These are phyloP conservation scores for Pseudocercospora fijiensis DNA, from an alignment of 2,329 filamentous ascomycete genomes.

Conservation along the genomic window DNA sequence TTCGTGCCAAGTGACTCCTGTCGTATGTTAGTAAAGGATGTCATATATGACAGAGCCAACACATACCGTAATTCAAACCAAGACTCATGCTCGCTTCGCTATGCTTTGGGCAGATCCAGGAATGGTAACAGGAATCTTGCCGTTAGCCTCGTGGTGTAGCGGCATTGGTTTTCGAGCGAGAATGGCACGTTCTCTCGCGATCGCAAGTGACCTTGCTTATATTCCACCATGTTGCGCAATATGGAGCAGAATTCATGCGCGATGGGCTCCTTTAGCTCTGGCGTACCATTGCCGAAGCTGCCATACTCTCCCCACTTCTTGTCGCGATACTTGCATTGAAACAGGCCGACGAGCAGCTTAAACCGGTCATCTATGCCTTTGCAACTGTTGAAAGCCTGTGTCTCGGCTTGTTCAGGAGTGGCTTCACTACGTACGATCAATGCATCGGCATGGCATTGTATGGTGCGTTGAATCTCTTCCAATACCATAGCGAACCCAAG, in stretches of 20 bases:
- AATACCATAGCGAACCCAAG: constrained; percentile 51
- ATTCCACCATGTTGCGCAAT: constrained; percentile 42
- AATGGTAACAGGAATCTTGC: constrained; percentile 46
- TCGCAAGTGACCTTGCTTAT: constrained; percentile 44
- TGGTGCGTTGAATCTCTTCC: constrained; percentile 50
- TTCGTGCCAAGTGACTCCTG: neutral
- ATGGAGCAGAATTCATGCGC: constrained; percentile 41
- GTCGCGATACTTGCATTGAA: constrained; percentile 50
- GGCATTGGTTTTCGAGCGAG: constrained; percentile 40
- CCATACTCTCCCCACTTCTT: constrained; percentile 41
- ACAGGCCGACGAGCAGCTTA: constrained; percentile 47
- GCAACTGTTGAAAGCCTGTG: constrained; percentile 42
- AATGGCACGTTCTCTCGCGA: constrained; percentile 42
- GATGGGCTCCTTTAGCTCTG: constrained; percentile 38
- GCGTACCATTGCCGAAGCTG: constrained; percentile 42
- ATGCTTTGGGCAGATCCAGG: constrained; percentile 22
- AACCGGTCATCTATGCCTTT: constrained; percentile 48
- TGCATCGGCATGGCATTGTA: constrained; percentile 46
- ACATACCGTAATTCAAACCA: neutral
- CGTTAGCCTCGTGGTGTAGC: constrained; percentile 46
- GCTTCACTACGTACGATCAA: constrained; percentile 36
- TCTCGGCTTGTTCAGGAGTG: constrained; percentile 11
- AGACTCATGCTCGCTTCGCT: neutral
- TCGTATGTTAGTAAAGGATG: neutral
- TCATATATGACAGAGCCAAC: neutral